A percentile compares a stretch with the other conserved stretches of the same genome.
phyloP scores from a whole-genome alignment of 2,329 filamentous ascomycete species.

The Blastomyces percursus region DNA sequence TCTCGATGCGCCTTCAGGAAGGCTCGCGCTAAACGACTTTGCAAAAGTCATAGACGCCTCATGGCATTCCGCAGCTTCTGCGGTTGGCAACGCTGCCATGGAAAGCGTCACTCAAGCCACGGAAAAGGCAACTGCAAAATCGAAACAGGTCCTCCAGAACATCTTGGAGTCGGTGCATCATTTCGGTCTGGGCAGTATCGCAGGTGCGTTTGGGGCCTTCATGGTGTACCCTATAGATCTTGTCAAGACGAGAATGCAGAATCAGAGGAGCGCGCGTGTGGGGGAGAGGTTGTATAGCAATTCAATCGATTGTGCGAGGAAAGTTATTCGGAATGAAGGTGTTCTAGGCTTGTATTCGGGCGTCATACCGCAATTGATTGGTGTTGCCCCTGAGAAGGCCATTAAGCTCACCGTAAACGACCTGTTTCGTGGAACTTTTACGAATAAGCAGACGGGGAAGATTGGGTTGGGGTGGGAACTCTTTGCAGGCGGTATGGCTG shows the following conservation, averaged over 20 bases:
- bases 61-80: conserved; percentile 58
- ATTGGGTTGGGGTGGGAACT: conserved; percentile 66
- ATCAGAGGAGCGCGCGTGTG: conserved; percentile 72
- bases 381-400: conserved; percentile 97
- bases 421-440: conserved; percentile 65
- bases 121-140: conserved; percentile 45
- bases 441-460: conserved; percentile 58
- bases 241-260: conserved; percentile 97
- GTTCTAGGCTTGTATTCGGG: conserved; percentile 85
- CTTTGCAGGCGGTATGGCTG: conserved; percentile 76
- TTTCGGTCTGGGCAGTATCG: conserved; percentile 78
- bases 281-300: conserved; percentile 93
- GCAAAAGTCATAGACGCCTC: conserved; percentile 89
- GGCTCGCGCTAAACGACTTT: conserved; percentile 73
- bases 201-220: conserved; percentile 94
- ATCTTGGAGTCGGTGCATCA: conserved; percentile 74
- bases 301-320: conserved; percentile 86
- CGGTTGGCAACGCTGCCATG: conserved; percentile 40
- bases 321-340: conserved; percentile 88
- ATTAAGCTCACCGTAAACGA: conserved; percentile 99
- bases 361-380: conserved; percentile 86
- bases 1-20: conserved; percentile 76
- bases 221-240: conserved; percentile 99
- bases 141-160: conserved; percentile 49
- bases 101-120: conserved; percentile 34